These are phyloP conservation scores for Botrytis paeoniae DNA, from an alignment of 2,329 filamentous ascomycete genomes.

Conservation along the genomic window DNA sequence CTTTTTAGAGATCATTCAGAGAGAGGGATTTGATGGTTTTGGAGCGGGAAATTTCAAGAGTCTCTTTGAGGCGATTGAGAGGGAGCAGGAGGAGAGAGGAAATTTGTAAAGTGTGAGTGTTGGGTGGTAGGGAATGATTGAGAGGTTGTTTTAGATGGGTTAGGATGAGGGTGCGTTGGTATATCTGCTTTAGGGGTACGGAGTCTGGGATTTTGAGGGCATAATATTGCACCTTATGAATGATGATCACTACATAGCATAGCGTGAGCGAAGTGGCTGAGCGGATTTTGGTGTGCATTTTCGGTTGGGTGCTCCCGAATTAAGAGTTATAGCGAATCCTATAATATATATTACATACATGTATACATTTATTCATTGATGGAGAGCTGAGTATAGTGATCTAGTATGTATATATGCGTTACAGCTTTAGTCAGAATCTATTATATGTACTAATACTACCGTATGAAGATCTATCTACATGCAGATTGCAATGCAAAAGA, in stretches of 20 bases:
- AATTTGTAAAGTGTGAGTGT: conserved; percentile 58
- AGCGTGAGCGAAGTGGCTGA: background rate
- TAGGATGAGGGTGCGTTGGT: background rate
- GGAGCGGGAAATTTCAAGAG: conserved; percentile 96
- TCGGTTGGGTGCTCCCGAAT: background rate
- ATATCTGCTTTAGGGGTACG: background rate
- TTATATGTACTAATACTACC: background rate
- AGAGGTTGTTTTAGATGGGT: background rate
- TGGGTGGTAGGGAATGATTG: background rate
- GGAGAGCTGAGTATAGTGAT: background rate
- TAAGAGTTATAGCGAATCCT: background rate
- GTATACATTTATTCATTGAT: background rate
- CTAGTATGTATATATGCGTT: background rate
- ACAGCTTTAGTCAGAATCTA: background rate
- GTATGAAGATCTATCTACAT: background rate
- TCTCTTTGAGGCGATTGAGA: conserved; percentile 90
- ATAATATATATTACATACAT: background rate
- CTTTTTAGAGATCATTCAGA: conserved; percentile 94
- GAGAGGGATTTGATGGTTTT: conserved; percentile 86
- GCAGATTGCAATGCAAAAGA: background rate
- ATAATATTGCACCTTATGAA: background rate
- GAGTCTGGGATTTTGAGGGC: background rate
- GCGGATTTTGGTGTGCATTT: background rate
- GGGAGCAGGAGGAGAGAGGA: conserved; percentile 82
- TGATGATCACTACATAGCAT: background rate